Base-by-base conservation (phyloP, 177 flowering plant genomes). In the Tripterygium wilfordii region DNA sequence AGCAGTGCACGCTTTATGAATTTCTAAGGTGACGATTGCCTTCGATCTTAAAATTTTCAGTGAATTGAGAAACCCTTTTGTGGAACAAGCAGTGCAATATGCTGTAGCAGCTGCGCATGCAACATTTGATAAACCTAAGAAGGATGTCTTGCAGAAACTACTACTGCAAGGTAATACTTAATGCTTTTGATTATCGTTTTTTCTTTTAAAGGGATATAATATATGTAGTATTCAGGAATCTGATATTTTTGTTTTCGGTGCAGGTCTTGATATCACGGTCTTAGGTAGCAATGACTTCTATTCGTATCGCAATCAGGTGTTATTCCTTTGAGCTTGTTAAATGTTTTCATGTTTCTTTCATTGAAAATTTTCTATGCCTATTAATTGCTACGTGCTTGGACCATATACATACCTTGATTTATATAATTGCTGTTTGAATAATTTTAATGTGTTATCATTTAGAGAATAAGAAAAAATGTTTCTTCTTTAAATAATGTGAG, bases 231-330 rank as follows among this genome's bases (percentile, higher is more conserved):
- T 45, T 47, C 18, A 36, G 56, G 41, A 36, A 41, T 56, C 53
- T 58, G 22, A n/a, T 56, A 29, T 70, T 43, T 42, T n/a, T 50
- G 35, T 58, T 71, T 40, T n/a, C 57, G 52, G 25, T 84, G 81
- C 96, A 92, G 98, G 99, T 68, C 89, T 92, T 55, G 96, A 92
- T 59, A 87, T 92, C 52, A 89, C 96, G 45, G 74, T 89, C 42
- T 56, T 92, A 52, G 99, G 99, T 37, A 62, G 68, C 76, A 92
- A 92, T 60, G 97, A 89, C 57, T 92, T 92, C 54, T 92, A 92
- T 62, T 92, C 99, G 30, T 94, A 87, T 36, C 76, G 99, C 45
- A 79, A 72, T 69, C 90, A 83, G 54, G 63, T 48, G 37, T 10
- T 20, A 12, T 35, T 7, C 20, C 18, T 10, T 46, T 37, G n/a